Percentiles rank a stretch among this genome's conserved stretches.
phyloP scores from a whole-genome alignment of 1,284 basidiomycete species.

The Cutaneotrichosporon dermatis region DNA sequence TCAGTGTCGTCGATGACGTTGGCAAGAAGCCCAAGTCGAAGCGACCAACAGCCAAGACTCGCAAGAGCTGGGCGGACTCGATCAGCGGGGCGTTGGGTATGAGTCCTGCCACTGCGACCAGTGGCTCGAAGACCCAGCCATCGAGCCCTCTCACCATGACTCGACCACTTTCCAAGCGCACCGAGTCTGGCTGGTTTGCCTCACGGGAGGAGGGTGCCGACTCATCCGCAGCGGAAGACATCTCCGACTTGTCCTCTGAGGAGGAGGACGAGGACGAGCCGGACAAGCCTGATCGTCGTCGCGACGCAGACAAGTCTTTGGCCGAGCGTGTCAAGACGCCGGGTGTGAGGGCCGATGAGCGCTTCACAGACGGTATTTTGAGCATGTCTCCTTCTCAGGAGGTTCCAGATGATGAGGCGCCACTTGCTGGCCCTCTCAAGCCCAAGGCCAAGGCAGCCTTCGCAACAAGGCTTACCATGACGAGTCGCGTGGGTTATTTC shows the following conservation, averaged over 20 bases:
- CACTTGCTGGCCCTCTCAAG: conserved; percentile 16
- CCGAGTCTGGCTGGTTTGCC: conserved; percentile 44
- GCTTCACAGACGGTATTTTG: conserved; percentile 16
- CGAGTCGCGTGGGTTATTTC: conserved; percentile 89
- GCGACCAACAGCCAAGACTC: conserved; percentile 2
- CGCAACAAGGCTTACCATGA: conserved; percentile 89
- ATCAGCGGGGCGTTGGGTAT: conserved; percentile 37
- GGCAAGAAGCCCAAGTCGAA: conserved; percentile 21
- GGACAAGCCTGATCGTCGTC: conserved; percentile 19
- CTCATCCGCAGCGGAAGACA: conserved; percentile 10
- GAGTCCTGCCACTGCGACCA: conserved; percentile 1
- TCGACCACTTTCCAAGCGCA: conserved; percentile 10
- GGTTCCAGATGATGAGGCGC: conserved; percentile 14
- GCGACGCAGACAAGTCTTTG: conserved; percentile 50
- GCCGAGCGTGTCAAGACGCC: conserved; percentile 49
- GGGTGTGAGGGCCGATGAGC: conserved; percentile 17
- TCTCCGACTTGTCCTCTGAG: conserved; percentile 12
- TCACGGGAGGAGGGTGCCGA: conserved; percentile 53
- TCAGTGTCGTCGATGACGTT: conserved; percentile 76
- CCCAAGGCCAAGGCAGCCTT: conserved; percentile 53
- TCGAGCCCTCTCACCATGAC: conserved; percentile 21
- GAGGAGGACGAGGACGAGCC: conserved; percentile 27
- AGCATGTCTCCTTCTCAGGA: neutral
- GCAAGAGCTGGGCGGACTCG: conserved; percentile 52
- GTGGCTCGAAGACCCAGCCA: conserved; percentile 15